Base-by-base conservation (phyloP, 139 green algal species). In the Chlamydomonas urium region DNA sequence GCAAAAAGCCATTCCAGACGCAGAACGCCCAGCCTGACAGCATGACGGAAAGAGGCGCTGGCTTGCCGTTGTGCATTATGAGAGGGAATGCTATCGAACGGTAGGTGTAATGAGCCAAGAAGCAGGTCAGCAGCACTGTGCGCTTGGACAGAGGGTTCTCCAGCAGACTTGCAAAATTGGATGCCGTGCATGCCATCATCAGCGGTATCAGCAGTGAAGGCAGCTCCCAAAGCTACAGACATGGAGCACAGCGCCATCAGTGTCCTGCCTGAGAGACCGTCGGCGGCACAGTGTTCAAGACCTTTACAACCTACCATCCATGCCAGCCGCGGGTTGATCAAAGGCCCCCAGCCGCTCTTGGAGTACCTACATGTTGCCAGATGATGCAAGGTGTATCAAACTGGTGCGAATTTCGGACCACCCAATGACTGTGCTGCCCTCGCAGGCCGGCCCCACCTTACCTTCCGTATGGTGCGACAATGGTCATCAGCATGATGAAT, bases 1-100 rank as follows among this genome's bases (percentile, higher is more conserved):
- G 89, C 66, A 93, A 47, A 50, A 83, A 90, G 6, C 87, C 89
- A 62, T 94, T 94, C 74, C 81, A 91, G 2, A 82, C 17, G 61
- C 86, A 92, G 73, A 93, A 94, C 3, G 74, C 19, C 0, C 79
- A 34, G 10, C 83, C 82, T 72, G 89, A 80, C 23, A 84, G 38
- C 76, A 75, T 87, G 4, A 94, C 79, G n/a, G 29, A 62, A 3
- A 90, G 33, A 0, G 88, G 86, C 10, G 84, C 91, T 8, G 74
- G 69, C 66, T 89, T 91, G 34, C 79, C 72, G 23, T 76, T 75
- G 0, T 79, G 62, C 1, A 89, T 75, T 8, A 62, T 35, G 17
- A 84, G 38, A 0, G 89, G 89, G 74, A 85, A 94, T 1, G 90
- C 62, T 10, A 93, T 38, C 37, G 28, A 32, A 28, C 81, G 73